Base-by-base conservation (phyloP, 495 filamentous ascomycete genomes). In the Hypoxylon fuscum region DNA sequence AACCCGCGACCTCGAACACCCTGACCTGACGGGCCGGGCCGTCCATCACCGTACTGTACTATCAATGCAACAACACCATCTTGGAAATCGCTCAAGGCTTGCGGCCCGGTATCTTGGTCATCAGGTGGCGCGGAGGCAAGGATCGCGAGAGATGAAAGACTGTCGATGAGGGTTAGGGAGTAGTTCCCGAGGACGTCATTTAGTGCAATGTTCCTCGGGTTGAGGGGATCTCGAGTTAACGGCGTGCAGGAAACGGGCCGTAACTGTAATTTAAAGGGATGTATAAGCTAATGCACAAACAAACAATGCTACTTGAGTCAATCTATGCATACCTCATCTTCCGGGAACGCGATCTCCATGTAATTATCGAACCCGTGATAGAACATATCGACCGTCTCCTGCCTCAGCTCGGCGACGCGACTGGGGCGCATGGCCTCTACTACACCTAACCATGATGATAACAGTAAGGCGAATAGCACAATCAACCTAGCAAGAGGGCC, bases 101-200 rank as follows among this genome's bases (percentile, higher is more conserved):
- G 87, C 11, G 85, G 83, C 0, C 79, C 78, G 4, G 77, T 83
- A 15, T 68, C 55, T n/a, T 31, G 77, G 76, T 64, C 71, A 69
- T 73, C 84, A 75, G 71, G 73, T 38, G 71, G 83, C 0, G 81
- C 78, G 3, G 92, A 96, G 1, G 95, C 91, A 31, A 98, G 76
- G 53, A 98, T 94, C 8, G 93, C 96, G 27, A 98, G 83, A 1
- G 93, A 94, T 12, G 93, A 96, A 25, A 98, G 82, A 62, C 91
- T 97, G 77, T 98, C 95, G 67, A 98, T 90, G 29, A 97, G 78
- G 5, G 96, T 98, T 53, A 98, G 81, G 49, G 94, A 97, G 72
- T 98, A 98, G 72, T 98, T 97, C 10, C 95, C 95, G 49, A 98
- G 82, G 27, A 94, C 93, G 76, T 98, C 95, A 74, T 98, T 98